phyloP scores from a whole-genome alignment of 2,329 filamentous ascomycete genomes.

The Pseudocercospora pini-densiflorae region DNA sequence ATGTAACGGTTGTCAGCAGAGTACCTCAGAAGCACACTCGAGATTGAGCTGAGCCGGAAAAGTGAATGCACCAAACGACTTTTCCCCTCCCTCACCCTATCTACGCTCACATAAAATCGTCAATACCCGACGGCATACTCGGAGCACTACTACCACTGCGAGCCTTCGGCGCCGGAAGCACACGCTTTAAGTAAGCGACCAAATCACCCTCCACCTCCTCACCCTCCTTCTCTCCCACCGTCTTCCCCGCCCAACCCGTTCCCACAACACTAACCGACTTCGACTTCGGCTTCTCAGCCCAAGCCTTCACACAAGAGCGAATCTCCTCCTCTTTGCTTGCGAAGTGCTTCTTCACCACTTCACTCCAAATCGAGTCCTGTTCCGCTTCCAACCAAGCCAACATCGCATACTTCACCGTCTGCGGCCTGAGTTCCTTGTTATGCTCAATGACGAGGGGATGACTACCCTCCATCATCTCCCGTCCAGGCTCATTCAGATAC shows the following conservation, averaged over 20 bases:
- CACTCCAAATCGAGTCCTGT: slow-evolving; percentile 16
- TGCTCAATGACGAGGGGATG: background rate
- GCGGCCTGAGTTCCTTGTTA: background rate
- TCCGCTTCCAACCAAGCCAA: background rate
- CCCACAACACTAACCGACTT: background rate
- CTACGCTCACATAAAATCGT: background rate
- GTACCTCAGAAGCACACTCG: background rate
- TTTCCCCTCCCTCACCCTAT: background rate
- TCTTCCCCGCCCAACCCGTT: background rate
- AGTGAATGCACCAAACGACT: background rate
- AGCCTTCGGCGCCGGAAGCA: background rate
- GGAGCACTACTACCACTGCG: background rate
- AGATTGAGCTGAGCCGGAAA: background rate
- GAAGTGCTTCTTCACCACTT: slow-evolving; percentile 25
- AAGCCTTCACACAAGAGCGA: slow-evolving; percentile 11
- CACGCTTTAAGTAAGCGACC: background rate
- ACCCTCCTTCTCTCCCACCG: background rate
- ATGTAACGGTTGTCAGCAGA: background rate
- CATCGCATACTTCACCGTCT: background rate
- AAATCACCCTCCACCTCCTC: background rate
- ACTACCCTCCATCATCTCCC: background rate
- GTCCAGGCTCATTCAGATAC: slow-evolving; percentile 40
- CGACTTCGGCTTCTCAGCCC: slow-evolving; percentile 5
- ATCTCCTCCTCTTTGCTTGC: slow-evolving; percentile 15
- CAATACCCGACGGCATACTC: background rate